Conservation (phyloP, 257 asterid species). For the Solanum tarijense region DNA sequence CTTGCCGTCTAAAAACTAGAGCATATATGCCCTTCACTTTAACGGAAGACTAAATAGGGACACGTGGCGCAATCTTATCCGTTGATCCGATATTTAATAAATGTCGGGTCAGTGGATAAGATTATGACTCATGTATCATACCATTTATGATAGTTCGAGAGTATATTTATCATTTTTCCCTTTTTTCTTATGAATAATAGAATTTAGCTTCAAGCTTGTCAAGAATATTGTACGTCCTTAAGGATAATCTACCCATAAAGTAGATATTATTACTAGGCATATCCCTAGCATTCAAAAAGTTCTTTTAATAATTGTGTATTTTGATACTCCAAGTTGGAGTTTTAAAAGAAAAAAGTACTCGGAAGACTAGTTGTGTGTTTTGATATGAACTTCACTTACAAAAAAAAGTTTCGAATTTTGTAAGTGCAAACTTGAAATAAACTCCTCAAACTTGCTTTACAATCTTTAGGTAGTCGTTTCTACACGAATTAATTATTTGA, state of each 20-base stretch:
- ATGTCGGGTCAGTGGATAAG: fast-evolving
- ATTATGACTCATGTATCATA: no score
- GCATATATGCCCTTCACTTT: no score
- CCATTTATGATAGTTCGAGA: no score
- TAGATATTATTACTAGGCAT: background rate
- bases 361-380: background rate
- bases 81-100: no score
- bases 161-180: no score
- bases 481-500: background rate
- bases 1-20: no score
- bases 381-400: background rate
- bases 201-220: background rate
- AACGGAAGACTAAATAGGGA: no score
- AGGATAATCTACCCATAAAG: background rate
- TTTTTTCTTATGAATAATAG: background rate
- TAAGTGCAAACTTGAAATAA: background rate
- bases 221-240: background rate
- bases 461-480: background rate
- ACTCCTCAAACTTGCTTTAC: background rate
- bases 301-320: background rate
- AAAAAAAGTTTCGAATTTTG: background rate
- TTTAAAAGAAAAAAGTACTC: background rate
- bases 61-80: no score
- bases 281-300: background rate
- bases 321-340: background rate